Base-by-base conservation (phyloP, 768 basidiomycete species). In the Stropharia rugosoannulata region DNA sequence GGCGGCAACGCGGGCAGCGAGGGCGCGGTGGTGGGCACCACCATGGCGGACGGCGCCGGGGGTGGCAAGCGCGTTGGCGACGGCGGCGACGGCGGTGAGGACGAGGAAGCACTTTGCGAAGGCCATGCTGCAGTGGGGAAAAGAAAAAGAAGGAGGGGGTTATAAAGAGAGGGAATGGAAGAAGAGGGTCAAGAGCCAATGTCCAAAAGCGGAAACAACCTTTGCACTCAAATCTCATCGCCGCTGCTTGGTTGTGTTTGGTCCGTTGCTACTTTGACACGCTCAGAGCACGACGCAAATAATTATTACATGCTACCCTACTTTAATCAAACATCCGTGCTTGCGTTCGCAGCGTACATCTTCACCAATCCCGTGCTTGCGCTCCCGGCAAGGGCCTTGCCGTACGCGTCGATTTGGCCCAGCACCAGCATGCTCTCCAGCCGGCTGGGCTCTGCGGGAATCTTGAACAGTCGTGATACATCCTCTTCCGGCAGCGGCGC, bases 401-500 rank as follows among this genome's bases (percentile, higher is more conserved):
- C 89, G 62, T 90, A 86, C 7, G 83, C 90, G 70, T 96, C 94
- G 59, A 95, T 83, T 75, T 93, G 91, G 11, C 93, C 95, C 39
- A 95, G 75, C 55, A 95, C 63, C 68, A 95, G 69, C 84, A 93
- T 77, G 70, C 91, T 88, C 64, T 96, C 94, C 60, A 97, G 71
- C 56, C 94, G 83, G 68, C 85, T 93, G 19, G 95, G 95, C 66
- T 96, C 95, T 18, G 84, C 75, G 6, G 93, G 90, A 37, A 94
- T 90, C 75, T 89, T 93, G 79, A 93, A 94, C 67, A 94, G 66
- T 59, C 93, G 80, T 64, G 82, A 79, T 35, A 93, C 83, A 64
- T 93, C 89, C 67, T 96, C 90, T 70, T 93, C 89, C 1, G 95
- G 94, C 27, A 95, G 76, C 59, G 95, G 92, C 22, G 83, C 83